phyloP scores from a whole-genome alignment of 805 yeast species.

The Scheffersomyces lignosus region DNA sequence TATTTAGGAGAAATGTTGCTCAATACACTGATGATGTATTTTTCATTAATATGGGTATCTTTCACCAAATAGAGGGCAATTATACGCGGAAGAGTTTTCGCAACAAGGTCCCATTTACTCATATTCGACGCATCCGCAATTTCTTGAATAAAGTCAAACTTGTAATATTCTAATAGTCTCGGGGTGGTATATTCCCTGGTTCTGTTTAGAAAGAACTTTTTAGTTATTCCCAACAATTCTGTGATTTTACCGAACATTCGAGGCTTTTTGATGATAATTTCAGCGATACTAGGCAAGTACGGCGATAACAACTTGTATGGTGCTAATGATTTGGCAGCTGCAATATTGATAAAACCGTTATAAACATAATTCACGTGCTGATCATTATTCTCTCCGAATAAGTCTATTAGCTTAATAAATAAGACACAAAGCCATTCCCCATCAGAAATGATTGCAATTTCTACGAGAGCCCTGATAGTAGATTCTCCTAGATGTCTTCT shows the following conservation, averaged over 20 bases:
- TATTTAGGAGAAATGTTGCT: conserved; percentile 53
- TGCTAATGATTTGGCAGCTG: conserved; percentile 55
- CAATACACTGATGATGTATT: conserved; percentile 52
- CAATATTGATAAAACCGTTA: conserved; percentile 59
- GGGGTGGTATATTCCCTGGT: conserved; percentile 80
- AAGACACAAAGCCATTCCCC: conserved; percentile 71
- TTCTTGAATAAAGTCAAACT: conserved; percentile 59
- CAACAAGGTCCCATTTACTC: conserved; percentile 47
- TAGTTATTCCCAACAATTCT: conserved; percentile 62
- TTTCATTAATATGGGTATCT: conserved; percentile 47
- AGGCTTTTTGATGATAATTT: conserved; percentile 60
- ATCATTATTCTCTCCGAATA: conserved; percentile 62
- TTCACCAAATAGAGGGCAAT: conserved; percentile 59
- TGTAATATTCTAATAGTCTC: conserved; percentile 63
- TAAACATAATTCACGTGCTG: conserved; percentile 70
- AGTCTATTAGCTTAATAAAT: conserved; percentile 62
- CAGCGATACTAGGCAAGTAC: conserved; percentile 69
- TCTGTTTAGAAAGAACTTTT: conserved; percentile 60
- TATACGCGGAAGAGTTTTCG: conserved; percentile 50
- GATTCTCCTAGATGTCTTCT: conserved; percentile 55
- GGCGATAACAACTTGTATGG: conserved; percentile 83
- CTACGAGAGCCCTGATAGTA: conserved; percentile 60
- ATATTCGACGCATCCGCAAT: conserved; percentile 56
- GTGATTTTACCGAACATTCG: conserved; percentile 60
- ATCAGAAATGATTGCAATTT: conserved; percentile 56